Evolutionary conservation across 75 land plant genomes (phyloP).

Genomic region (Larix kaempferi): DNA sequence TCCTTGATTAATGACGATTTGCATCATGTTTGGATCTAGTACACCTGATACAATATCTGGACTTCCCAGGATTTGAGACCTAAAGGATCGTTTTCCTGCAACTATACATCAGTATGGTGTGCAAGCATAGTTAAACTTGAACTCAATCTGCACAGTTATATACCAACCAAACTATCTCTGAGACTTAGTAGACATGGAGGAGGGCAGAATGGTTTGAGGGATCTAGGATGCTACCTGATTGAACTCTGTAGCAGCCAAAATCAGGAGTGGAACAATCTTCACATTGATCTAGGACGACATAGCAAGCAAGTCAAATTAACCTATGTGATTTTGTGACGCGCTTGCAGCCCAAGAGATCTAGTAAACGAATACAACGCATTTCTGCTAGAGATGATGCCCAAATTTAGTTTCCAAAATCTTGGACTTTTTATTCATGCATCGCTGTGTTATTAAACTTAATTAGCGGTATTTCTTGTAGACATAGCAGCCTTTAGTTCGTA

Average conservation of each 20-base stretch:
- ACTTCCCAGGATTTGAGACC: not conserved
- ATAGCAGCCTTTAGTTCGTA: too few species aligned
- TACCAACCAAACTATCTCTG: not conserved
- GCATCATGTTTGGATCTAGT: not conserved
- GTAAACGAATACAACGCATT: not conserved
- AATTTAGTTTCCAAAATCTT: too few species aligned
- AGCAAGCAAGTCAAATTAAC: too few species aligned
- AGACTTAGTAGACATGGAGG: not conserved
- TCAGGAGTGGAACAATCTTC: not conserved
- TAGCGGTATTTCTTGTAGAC: too few species aligned
- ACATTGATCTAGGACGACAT: not conserved
- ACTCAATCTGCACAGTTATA: not conserved
- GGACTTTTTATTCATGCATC: too few species aligned
- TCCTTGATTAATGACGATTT: not conserved
- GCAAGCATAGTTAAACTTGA: not conserved
- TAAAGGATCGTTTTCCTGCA: not conserved
- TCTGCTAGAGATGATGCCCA: not conserved
- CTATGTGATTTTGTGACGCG: too few species aligned
- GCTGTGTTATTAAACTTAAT: too few species aligned
- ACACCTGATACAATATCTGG: not conserved
- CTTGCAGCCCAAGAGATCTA: not conserved
- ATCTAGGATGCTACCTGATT: too few species aligned
- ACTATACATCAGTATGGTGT: not conserved
- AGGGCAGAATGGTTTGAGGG: not conserved
- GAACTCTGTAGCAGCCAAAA: not conserved